Evolutionary conservation across 768 basidiomycete species (phyloP).

Genomic region (Termitomyces sp.): DNA sequence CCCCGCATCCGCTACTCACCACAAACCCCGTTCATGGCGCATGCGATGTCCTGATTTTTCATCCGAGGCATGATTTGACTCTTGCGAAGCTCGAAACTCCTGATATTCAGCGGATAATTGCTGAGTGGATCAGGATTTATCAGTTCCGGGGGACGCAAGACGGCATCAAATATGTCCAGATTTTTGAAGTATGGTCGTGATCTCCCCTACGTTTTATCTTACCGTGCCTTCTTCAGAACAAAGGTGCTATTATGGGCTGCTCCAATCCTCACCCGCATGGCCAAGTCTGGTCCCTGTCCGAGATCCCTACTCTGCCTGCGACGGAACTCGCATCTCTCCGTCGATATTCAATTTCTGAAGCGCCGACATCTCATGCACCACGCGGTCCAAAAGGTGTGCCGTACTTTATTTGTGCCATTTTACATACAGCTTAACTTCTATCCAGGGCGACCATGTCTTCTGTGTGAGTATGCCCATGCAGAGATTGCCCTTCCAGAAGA

Average conservation of each 20-base stretch:
- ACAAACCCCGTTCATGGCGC: conserved; percentile 70
- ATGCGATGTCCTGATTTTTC: conserved; percentile 89
- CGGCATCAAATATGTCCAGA: conserved; percentile 81
- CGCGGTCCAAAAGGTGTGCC: conserved; percentile 43
- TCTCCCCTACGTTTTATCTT: background rate
- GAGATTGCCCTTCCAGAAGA: conserved; percentile 45
- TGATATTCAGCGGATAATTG: conserved; percentile 64
- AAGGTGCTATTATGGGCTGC: conserved; percentile 93
- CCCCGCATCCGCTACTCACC: conserved; percentile 58
- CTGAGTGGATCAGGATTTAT: conserved; percentile 73
- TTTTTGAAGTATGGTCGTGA: conserved; percentile 67
- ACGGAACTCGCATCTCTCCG: conserved; percentile 60
- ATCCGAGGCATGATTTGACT: conserved; percentile 83
- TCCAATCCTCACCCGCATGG: conserved; percentile 95
- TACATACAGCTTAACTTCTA: background rate
- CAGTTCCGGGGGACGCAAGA: conserved; percentile 50
- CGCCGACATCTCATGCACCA: conserved; percentile 44
- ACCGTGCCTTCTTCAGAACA: conserved; percentile 57
- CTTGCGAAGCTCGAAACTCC: conserved; percentile 57
- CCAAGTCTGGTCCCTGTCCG: conserved; percentile 81
- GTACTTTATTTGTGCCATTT: background rate
- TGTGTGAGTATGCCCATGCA: conserved; percentile 75
- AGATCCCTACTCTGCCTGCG: conserved; percentile 65
- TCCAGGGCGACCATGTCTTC: conserved; percentile 57
- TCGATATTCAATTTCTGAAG: conserved; percentile 37